phyloP scores from a whole-genome alignment of 176 grass and related monocot species.

The Carex littledalei region DNA sequence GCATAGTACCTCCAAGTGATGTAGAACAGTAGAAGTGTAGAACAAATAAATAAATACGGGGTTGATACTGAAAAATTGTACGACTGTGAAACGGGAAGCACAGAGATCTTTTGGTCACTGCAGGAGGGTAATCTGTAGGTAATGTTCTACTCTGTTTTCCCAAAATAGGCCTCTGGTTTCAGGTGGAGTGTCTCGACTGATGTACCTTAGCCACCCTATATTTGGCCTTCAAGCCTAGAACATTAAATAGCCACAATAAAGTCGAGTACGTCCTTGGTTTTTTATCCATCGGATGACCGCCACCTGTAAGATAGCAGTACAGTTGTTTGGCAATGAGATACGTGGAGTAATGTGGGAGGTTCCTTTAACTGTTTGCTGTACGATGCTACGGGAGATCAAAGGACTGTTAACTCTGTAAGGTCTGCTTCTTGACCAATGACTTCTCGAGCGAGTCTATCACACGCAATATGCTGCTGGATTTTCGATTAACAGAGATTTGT shows the following conservation, averaged over 20 bases:
- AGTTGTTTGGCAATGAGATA: not conserved
- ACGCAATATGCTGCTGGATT: not conserved
- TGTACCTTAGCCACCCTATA: slow-evolving; percentile 15
- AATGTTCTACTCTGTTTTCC: not conserved
- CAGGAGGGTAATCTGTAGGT: not conserved
- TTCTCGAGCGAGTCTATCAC: not conserved
- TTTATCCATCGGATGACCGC: too few relatives aligned
- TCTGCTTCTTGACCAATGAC: not conserved
- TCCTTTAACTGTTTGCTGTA: not conserved
- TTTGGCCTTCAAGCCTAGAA: not conserved
- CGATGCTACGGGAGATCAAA: not conserved
- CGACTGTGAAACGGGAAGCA: not conserved
- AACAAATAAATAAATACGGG: not conserved
- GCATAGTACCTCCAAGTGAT: too few relatives aligned
- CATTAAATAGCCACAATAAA: not conserved
- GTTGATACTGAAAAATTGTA: not conserved
- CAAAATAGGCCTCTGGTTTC: slow-evolving; percentile 9
- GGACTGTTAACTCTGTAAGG: not conserved
- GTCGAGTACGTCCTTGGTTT: not conserved
- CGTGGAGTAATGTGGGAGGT: not conserved
- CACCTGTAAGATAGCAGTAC: too few relatives aligned
- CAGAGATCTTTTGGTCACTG: slow-evolving; percentile 19
- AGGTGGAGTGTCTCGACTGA: slow-evolving; percentile 22
- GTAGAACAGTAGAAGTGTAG: too few relatives aligned
- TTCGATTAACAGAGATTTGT: not conserved